Evolutionary conservation across 148 eudicot species (phyloP), one percentile per base, ranked within the genome.

Genomic region (Nyssa sinensis): DNA sequence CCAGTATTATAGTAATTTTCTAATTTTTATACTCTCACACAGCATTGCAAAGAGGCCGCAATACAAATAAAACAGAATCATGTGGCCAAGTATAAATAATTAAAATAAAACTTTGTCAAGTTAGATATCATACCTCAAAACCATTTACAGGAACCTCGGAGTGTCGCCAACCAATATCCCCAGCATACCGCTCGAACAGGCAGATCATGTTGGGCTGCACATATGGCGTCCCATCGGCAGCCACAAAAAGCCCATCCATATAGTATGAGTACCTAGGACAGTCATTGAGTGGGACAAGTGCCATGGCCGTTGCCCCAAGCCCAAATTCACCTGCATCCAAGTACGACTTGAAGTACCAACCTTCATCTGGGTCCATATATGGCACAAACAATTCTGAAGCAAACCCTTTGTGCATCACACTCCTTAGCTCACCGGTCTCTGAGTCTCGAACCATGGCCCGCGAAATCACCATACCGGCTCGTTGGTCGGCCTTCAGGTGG

Each of bases 251-350:
- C 51, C 81, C 86, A 77, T 83, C 86, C 83, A 83, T 80, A 31
- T 83, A 80, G 55, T 74, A 57, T 0, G 86, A 69, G 66, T 83
- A 41, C 64, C 86, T 73, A 3, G 86, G 86, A 41, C 83, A 83
- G 57, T 83, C 86, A 66, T 83, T 83, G 5, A 83, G 79, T 35
- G 83, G 83, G 51, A 76, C 80, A 21, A 83, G 83, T n/a, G 86
- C 11, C 66, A 74, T 74, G 2, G 81, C 78, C 19, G 79, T 78
- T 2, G 64, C 75, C 49, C 86, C 86, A 3, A 83, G 74, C 78
- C 86, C 83, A 67, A 69, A 83, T 67, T 83, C 86, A 58, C 83
- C 86, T 0, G 77, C 86, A 66, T 83, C 86, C 86, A 80, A 74
- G 17, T 80, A 79, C 1, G 86, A 59, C 70, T 79, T 83, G 74